Conservation (phyloP, 352 stramenopile genomes). For the Globisporangium apiculatum region DNA sequence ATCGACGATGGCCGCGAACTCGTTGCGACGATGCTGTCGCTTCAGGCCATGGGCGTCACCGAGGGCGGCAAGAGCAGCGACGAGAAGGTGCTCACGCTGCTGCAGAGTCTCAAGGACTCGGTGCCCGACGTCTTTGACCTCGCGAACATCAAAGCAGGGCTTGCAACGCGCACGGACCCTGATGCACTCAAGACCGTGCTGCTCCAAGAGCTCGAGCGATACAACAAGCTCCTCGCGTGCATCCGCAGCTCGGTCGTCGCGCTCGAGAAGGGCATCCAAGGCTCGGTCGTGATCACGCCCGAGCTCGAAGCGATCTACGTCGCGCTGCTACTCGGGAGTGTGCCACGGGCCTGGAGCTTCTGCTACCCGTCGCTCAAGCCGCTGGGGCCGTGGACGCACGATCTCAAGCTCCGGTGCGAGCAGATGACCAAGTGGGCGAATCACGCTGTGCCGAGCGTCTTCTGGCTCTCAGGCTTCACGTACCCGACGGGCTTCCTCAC, state of each 20-base stretch:
- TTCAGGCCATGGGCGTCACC: conserved; percentile 81
- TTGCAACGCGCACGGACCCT: conserved; percentile 73
- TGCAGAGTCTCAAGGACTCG: conserved; percentile 79
- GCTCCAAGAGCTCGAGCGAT: conserved; percentile 92
- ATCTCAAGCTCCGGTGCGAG: conserved; percentile 86
- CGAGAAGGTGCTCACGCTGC: conserved; percentile 82
- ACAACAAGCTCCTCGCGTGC: conserved; percentile 85
- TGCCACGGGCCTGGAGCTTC: conserved; percentile 89
- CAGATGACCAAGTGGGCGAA: conserved; percentile 91
- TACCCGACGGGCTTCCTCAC: conserved; percentile 96
- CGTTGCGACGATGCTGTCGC: conserved; percentile 84
- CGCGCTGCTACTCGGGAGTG: conserved; percentile 79
- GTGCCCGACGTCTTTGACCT: conserved; percentile 91
- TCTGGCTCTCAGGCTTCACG: conserved; percentile 95
- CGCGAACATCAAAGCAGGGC: conserved; percentile 53
- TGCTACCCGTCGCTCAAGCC: conserved; percentile 95
- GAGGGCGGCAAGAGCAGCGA: conserved; percentile 84
- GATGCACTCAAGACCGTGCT: conserved; percentile 93
- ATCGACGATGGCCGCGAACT: conserved; percentile 92
- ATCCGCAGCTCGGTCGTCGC: conserved; percentile 79
- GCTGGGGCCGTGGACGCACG: conserved; percentile 88
- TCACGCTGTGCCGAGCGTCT: conserved; percentile 75
- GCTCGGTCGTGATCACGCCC: conserved; percentile 92
- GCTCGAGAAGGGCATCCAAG: conserved; percentile 90
- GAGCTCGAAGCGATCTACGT: conserved; percentile 93